phyloP scores from a whole-genome alignment of 2,329 filamentous ascomycete genomes.

The Tympanopsis confertula region DNA sequence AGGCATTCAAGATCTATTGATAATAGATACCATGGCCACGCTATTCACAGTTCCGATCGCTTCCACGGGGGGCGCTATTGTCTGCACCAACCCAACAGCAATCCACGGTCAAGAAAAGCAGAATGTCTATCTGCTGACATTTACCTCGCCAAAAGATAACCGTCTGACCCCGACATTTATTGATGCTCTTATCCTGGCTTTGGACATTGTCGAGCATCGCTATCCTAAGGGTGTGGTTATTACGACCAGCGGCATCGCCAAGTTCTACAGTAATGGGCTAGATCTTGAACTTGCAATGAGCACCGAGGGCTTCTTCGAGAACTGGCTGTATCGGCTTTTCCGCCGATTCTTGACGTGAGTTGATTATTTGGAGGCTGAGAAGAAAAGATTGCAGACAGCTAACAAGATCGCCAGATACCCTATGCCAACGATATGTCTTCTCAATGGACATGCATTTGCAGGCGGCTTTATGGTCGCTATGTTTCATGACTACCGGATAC shows the following conservation, averaged over 20 bases:
- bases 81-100: slow-evolving; percentile 47
- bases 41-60: slow-evolving; percentile 51
- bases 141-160: slow-evolving; percentile 64
- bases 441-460: slow-evolving; percentile 74
- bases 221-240: slow-evolving; percentile 63
- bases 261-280: slow-evolving; percentile 79
- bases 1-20: not conserved
- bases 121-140: slow-evolving; percentile 61
- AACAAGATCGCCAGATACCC: slow-evolving; percentile 35
- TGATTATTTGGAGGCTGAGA: not conserved
- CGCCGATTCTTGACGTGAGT: slow-evolving; percentile 45
- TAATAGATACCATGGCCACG: slow-evolving; percentile 6
- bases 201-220: slow-evolving; percentile 63
- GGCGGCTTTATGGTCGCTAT: slow-evolving; percentile 73
- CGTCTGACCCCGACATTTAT: slow-evolving; percentile 60
- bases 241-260: slow-evolving; percentile 63
- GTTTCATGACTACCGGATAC: slow-evolving; percentile 74
- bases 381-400: slow-evolving; percentile 1
- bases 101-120: slow-evolving; percentile 1
- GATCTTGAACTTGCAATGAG: slow-evolving; percentile 57
- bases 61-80: slow-evolving; percentile 42
- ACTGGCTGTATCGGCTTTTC: slow-evolving; percentile 53
- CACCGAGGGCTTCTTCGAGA: slow-evolving; percentile 48
- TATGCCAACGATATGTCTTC: slow-evolving; percentile 70
- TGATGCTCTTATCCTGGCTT: slow-evolving; percentile 53